Percentiles rank a stretch among this genome's conserved stretches.
phyloP scores from a whole-genome alignment of 495 filamentous ascomycete species.

The Xylaria venustula region DNA sequence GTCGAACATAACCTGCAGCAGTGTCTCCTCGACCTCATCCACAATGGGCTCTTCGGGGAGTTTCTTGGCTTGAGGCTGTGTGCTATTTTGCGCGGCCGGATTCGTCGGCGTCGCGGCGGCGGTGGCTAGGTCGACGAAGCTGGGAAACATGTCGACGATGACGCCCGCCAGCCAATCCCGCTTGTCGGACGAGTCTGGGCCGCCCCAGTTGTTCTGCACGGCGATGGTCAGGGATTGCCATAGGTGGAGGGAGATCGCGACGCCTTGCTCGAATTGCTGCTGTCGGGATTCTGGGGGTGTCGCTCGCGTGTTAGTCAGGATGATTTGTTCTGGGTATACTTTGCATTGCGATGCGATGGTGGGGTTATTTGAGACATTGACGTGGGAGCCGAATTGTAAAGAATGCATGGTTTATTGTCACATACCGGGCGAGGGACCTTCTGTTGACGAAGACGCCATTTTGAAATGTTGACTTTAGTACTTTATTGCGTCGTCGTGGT shows the following conservation, averaged over 20 bases:
- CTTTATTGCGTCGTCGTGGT: background rate
- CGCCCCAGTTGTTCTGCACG: slow-evolving; percentile 85
- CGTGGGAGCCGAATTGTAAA: background rate
- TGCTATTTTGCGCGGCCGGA: background rate
- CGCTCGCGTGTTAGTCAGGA: slow-evolving; percentile 18
- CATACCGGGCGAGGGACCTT: slow-evolving; percentile 27
- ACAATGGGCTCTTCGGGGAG: slow-evolving; percentile 63
- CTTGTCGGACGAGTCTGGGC: slow-evolving; percentile 79
- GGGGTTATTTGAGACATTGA: background rate
- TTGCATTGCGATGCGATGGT: background rate
- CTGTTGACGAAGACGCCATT: slow-evolving; percentile 19
- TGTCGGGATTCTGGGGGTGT: slow-evolving; percentile 68
- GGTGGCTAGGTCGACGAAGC: slow-evolving; percentile 49
- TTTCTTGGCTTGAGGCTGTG: slow-evolving; percentile 16
- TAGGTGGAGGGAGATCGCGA: slow-evolving; percentile 73
- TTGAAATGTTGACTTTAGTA: background rate
- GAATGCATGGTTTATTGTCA: background rate
- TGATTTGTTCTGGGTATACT: background rate
- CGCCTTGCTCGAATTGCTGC: slow-evolving; percentile 72
- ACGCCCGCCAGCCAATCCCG: slow-evolving; percentile 94
- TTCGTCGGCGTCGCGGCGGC: slow-evolving; percentile 6
- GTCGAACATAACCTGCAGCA: slow-evolving; percentile 89
- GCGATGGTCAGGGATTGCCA: slow-evolving; percentile 88
- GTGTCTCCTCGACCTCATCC: slow-evolving; percentile 77
- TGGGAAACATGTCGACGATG: slow-evolving; percentile 73